Percentiles rank a stretch among this genome's conserved stretches.
Conservation (phyloP, 257 asterid genomes). For the Capsicum rhomboideum region DNA sequence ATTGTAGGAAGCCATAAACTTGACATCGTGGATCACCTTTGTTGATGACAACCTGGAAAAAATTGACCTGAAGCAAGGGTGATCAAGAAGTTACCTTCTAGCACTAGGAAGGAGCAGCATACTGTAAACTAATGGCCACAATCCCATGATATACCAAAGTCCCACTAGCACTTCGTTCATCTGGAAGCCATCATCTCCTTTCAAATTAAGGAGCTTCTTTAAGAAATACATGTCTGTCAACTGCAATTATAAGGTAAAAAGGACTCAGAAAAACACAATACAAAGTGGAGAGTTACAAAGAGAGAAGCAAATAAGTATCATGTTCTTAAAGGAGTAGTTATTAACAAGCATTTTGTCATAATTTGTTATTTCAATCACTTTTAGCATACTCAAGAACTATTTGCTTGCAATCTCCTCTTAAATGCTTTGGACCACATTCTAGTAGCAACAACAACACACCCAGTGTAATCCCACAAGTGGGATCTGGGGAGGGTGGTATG, state of each 20-base stretch:
- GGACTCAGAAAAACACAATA: not conserved
- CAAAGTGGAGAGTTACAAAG: not conserved
- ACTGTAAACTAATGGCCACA: slow-evolving; percentile 76
- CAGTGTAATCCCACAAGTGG: no score
- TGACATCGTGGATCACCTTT: no score
- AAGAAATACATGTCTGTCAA: slow-evolving; percentile 60
- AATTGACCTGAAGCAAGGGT: not conserved
- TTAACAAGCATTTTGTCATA: not conserved
- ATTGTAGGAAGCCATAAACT: no score
- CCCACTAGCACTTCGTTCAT: slow-evolving; percentile 77
- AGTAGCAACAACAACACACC: no score
- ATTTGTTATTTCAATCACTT: not conserved
- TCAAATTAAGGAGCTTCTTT: slow-evolving; percentile 68
- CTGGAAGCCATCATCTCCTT: slow-evolving; percentile 85
- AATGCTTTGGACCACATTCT: no score
- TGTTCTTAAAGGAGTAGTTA: not conserved
- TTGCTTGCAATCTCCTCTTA: not conserved
- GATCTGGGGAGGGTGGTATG: no score
- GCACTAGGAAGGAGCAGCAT: slow-evolving; percentile 87
- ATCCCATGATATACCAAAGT: slow-evolving; percentile 83
- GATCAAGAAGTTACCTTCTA: slow-evolving; percentile 49
- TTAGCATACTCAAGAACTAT: not conserved
- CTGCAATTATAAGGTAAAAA: slow-evolving; percentile 27
- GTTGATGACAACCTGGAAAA: not conserved
- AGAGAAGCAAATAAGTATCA: not conserved